Evolutionary conservation across 495 filamentous ascomycete species (phyloP), one percentile per base, ranked within the genome.

Genomic region (Neohortaea acidophila): DNA sequence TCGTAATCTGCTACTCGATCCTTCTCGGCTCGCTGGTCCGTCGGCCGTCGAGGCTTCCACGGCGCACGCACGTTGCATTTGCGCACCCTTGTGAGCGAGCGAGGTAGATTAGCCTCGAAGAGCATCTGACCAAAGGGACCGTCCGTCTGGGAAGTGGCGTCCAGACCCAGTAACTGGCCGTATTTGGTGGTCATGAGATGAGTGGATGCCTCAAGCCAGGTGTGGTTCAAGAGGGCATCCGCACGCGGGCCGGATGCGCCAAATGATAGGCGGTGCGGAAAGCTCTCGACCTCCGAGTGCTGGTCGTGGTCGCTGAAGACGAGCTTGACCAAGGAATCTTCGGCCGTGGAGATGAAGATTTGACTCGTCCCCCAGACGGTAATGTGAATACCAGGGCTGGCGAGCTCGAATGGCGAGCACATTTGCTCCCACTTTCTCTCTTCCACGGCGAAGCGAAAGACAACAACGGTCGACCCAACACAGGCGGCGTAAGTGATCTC

Each of bases 251-350:
- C 33, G 6, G 27, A 11, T 15, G 9, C 9, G 15, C 35, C 36
- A 12, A 34, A 17, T 20, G 7, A 19, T 19, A 44, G 35, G 10
- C 12, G 30, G 6, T 15, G 11, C 10, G 29, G 24, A 14, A 33
- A 21, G 19, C 6, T 19, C 20, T 23, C 1, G 14, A 41, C 7
- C 23, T 18, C 14, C 43, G 64, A 64, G 69, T 33, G 8, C 51
- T 21, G 31, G 41, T 22, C n/a, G n/a, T n/a, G n/a, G n/a, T n/a
- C n/a, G n/a, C n/a, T n/a, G n/a, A n/a, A n/a, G n/a, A n/a, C n/a
- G 14, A 55, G 43, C n/a, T 40, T 43, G 12, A 51, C 46, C 13
- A 57, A 33, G 3, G 59, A 63, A 43, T 62, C 54, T 13, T 33
- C 26, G 1, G 35, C 24, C 2, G 56, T 62, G 0, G 54, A 56